Percentiles rank a stretch among this genome's conserved stretches.
Evolutionary conservation across 2,329 filamentous ascomycete genomes (phyloP).

Genomic region (Raffaelea deltoideospora): DNA sequence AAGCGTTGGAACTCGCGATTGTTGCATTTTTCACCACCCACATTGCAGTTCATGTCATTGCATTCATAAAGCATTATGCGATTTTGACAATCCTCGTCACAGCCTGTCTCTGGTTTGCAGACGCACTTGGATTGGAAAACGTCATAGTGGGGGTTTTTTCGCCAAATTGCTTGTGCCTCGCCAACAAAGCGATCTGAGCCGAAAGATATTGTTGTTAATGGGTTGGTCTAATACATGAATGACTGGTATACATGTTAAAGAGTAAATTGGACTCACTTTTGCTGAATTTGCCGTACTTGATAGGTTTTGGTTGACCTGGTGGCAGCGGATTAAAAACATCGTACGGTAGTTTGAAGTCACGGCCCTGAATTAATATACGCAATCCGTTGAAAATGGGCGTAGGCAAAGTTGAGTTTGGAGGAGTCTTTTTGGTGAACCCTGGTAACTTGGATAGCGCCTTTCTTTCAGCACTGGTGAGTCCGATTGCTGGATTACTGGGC

Average conservation of each 20-base stretch:
- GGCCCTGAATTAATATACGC: conserved; percentile 52
- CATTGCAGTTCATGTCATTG: conserved; percentile 73
- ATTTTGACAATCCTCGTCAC: conserved; percentile 84
- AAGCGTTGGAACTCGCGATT: conserved; percentile 83
- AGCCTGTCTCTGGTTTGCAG: conserved; percentile 64
- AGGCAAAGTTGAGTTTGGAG: conserved; percentile 47
- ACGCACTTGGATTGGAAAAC: conserved; percentile 65
- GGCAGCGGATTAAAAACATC: conserved; percentile 81
- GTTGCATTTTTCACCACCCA: conserved; percentile 57
- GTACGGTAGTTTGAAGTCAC: conserved; percentile 79
- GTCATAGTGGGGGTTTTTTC: conserved; percentile 59
- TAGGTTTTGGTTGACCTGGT: conserved; percentile 74
- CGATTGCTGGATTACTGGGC: conserved; percentile 29
- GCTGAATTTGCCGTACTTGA: conserved; percentile 83
- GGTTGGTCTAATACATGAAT: background rate
- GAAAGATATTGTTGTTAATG: no score
- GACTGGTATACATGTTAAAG: background rate
- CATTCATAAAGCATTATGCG: conserved; percentile 96
- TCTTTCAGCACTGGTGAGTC: conserved; percentile 34
- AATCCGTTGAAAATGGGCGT: conserved; percentile 67
- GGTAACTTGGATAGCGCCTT: conserved; percentile 32
- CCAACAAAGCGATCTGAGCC: conserved; percentile 76
- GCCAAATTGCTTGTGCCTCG: conserved; percentile 67
- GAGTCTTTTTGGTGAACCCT: conserved; percentile 28
- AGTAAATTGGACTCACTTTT: conserved; percentile 49